Evolutionary conservation across 805 yeast genomes (phyloP), one percentile per base, ranked within the genome.

Genomic region (Nakazawaea populi): DNA sequence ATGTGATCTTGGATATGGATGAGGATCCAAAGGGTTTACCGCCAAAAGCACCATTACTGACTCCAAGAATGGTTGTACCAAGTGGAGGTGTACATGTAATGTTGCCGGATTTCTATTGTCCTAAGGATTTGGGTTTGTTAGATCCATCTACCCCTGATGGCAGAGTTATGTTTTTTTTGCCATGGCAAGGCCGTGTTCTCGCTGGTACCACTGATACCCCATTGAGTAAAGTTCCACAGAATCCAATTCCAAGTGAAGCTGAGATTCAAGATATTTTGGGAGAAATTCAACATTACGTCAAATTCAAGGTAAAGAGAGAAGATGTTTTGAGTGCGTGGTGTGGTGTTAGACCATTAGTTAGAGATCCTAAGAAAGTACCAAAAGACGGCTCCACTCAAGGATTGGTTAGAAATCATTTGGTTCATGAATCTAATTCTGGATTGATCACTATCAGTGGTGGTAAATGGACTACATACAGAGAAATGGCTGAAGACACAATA

Each of bases 201-300:
- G 97, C 96, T 52, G 98, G 98, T 66, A 91, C 98, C 54, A 91
- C 98, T 51, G 98, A 91, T 72, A 85, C 89, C 48, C 96, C 97
- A 42, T 70, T 85, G 71, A 79, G 78, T 55, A 73, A 74, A 56
- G 81, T 85, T 49, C 88, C 89, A 42, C 82, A 75, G 58, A 81
- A 77, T 62, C 97, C 97, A 51, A 77, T 82, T 47, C 96, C 98
- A 31, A 74, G 84, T 42, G 97, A 91, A 69, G 86, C 83, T 55
- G 97, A 91, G 62, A 89, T 91, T 57, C 82, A 84, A 61, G 96
- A 89, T 66, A 88, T 91, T 55, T 76, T 91, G 67, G 77, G 79
- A 59, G 97, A 91, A 70, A 76, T 91, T 67, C 95, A 88, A 72
- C 89, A 87, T 69, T 92, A 91, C 71, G 80, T 91, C 60, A 88